phyloP scores from a whole-genome alignment of 371 early-diverging fungal species.

The Dichotomocladium elegans region DNA sequence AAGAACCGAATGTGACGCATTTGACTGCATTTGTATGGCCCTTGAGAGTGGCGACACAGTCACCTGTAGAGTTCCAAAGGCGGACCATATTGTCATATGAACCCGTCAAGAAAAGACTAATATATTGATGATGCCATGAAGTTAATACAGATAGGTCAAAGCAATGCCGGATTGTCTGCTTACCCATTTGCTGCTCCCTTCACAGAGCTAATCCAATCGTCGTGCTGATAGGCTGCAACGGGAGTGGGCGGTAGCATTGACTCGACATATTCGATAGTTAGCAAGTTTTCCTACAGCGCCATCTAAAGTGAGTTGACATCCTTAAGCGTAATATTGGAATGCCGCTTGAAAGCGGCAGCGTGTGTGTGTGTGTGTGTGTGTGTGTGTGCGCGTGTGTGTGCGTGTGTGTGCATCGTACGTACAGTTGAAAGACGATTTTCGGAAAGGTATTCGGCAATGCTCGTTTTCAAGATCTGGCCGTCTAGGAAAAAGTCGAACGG shows the following conservation, averaged over 20 bases:
- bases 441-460: conserved; percentile 72
- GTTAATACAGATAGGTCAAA: no score
- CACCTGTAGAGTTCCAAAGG: conserved; percentile 76
- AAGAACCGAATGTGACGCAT: conserved; percentile 34
- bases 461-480: conserved; percentile 79
- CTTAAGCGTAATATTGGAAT: background rate
- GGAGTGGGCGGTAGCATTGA: conserved; percentile 83
- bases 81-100: conserved; percentile 83
- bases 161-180: no score
- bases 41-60: conserved; percentile 64
- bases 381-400: background rate
- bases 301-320: no score
- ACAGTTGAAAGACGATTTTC: conserved; percentile 71
- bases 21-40: conserved; percentile 79
- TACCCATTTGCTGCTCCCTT: conserved; percentile 38
- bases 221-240: conserved; percentile 75
- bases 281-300: conserved; percentile 79
- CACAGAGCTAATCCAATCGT: conserved; percentile 92
- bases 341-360: background rate
- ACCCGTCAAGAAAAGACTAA: conserved; percentile 69
- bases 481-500: conserved; percentile 93
- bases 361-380: background rate
- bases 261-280: conserved; percentile 90
- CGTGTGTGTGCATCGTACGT: conserved; percentile 10
- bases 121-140: no score